Evolutionary conservation across 2,329 filamentous ascomycete species (phyloP).

Genomic region (Aspergillus unguis): DNA sequence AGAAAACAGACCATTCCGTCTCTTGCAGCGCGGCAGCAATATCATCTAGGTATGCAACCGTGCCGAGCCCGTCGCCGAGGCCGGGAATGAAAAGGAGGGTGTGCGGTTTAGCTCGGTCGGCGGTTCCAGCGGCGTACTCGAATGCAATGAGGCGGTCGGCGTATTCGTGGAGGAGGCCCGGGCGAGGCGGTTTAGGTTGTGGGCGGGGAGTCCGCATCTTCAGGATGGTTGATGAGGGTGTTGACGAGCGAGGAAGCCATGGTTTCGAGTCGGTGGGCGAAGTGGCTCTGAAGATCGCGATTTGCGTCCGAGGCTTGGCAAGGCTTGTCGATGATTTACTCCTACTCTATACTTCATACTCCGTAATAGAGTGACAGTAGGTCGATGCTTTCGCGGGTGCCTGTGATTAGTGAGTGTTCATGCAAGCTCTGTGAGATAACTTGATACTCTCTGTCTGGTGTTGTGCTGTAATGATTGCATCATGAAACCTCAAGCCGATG

Average conservation of each 20-base stretch:
- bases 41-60: constrained; percentile 51
- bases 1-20: constrained; percentile 52
- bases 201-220: background rate
- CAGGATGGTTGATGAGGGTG: background rate
- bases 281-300: background rate
- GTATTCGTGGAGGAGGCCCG: constrained; percentile 4
- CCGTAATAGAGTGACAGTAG: no score
- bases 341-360: background rate
- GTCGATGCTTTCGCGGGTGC: no score
- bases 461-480: constrained; percentile 1
- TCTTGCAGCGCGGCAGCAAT: constrained; percentile 51
- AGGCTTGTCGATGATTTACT: background rate
- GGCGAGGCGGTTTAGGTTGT: background rate
- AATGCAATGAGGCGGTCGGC: constrained; percentile 4
- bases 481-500: background rate
- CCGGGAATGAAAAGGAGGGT: constrained; percentile 59
- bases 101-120: constrained; percentile 33
- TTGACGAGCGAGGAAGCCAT: background rate
- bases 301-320: background rate
- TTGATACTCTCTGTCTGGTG: background rate
- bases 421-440: background rate
- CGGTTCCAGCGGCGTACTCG: background rate
- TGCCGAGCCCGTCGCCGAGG: constrained; percentile 56
- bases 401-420: no score
- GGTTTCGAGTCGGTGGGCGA: background rate